These are phyloP conservation scores for Corchorus capsularis DNA, from an alignment of 345 rosid genomes.

Conservation along the genomic window DNA sequence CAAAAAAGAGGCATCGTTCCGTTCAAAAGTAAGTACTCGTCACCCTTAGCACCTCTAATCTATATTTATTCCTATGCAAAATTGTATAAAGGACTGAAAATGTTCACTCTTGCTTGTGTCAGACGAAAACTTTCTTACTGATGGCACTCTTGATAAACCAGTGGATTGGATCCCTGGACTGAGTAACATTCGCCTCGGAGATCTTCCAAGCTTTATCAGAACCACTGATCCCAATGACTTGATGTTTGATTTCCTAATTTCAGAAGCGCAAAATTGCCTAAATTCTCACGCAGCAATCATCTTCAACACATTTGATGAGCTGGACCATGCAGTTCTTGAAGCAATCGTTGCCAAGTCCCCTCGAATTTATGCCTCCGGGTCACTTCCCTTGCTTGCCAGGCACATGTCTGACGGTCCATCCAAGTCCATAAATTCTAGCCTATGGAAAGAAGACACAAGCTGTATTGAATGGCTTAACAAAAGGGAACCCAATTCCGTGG, in stretches of 20 bases:
- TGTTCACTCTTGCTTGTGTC: neutral
- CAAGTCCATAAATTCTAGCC: slow-evolving; percentile 22
- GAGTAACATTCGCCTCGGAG: slow-evolving; percentile 33
- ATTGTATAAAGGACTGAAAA: neutral
- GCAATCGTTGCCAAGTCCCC: slow-evolving; percentile 20
- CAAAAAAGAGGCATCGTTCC: slow-evolving; percentile 36
- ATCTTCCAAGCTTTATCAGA: slow-evolving; percentile 28
- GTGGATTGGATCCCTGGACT: slow-evolving; percentile 47
- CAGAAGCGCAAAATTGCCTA: slow-evolving; percentile 18
- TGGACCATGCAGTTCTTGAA: slow-evolving; percentile 25
- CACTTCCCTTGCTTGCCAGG: slow-evolving; percentile 19
- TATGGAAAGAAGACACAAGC: slow-evolving; percentile 22
- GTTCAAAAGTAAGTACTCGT: slow-evolving; percentile 27
- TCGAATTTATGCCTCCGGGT: slow-evolving; percentile 27
- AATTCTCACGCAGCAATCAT: slow-evolving; percentile 11
- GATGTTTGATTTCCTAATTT: slow-evolving; percentile 28
- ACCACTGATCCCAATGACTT: slow-evolving; percentile 28
- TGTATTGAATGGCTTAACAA: slow-evolving; percentile 34
- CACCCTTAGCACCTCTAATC: neutral
- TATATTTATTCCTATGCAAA: neutral
- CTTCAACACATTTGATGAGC: slow-evolving; percentile 32
- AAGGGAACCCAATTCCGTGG: slow-evolving; percentile 21
- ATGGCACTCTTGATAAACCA: slow-evolving; percentile 32
- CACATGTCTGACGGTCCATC: neutral
- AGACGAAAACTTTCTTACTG: slow-evolving; percentile 33